phyloP scores from a whole-genome alignment of 345 rosid genomes.

The Eucalyptus globulus region DNA sequence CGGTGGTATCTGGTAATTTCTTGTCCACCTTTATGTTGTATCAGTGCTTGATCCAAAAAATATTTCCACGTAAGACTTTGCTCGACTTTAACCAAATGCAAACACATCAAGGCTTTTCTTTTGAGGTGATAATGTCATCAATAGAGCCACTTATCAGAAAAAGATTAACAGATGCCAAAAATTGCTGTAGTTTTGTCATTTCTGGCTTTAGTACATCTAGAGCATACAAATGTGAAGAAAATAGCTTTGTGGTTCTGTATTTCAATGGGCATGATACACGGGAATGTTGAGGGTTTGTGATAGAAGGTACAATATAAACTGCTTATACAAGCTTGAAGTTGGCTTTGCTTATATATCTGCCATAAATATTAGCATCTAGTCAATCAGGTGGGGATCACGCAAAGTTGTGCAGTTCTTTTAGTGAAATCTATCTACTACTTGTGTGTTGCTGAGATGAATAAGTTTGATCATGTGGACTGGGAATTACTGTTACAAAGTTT shows the following conservation, averaged over 20 bases:
- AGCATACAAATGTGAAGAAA: neutral
- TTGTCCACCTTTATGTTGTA: neutral
- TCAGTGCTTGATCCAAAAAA: neutral
- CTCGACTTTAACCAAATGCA: neutral
- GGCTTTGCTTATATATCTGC: neutral
- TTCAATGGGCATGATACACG: neutral
- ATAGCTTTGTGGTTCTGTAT: neutral
- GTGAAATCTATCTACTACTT: neutral
- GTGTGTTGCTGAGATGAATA: neutral
- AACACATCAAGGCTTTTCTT: neutral
- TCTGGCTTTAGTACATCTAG: neutral
- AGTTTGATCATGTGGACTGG: neutral
- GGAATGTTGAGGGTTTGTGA: neutral
- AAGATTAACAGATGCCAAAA: neutral
- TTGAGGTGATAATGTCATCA: neutral
- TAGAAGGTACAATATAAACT: neutral
- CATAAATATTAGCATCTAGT: neutral
- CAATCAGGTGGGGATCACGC: neutral
- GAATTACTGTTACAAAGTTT: neutral
- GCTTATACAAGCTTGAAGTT: neutral
- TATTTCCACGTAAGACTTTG: neutral
- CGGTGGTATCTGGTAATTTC: conserved; percentile 79
- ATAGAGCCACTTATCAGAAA: neutral
- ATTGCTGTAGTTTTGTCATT: neutral
- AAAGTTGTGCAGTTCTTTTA: neutral